Evolutionary conservation across 331 rosid genomes (phyloP).

Genomic region (Pyrus hybrid): DNA sequence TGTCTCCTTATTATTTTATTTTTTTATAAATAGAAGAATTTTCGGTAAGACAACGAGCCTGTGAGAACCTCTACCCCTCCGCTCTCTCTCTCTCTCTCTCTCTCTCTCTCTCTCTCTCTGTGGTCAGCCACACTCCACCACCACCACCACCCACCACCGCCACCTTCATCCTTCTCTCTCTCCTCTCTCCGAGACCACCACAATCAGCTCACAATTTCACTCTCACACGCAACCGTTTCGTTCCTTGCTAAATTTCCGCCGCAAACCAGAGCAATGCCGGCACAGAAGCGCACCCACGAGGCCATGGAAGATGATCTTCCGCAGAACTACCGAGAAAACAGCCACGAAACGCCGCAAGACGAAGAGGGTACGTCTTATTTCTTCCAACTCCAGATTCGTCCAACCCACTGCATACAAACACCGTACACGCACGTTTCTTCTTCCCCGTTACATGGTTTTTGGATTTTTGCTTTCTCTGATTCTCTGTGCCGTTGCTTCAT

Average conservation of each 20-base stretch:
- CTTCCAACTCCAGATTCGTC: conserved; percentile 10
- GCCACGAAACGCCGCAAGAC: conserved; percentile 24
- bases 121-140: conserved; percentile 9
- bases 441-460: not conserved
- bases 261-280: conserved; percentile 55
- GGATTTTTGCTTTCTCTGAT: conserved; percentile 9
- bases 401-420: not conserved
- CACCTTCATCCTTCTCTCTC: not conserved
- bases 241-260: conserved; percentile 13
- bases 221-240: not conserved
- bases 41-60: conserved; percentile 25
- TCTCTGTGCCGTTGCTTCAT: conserved; percentile 2
- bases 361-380: conserved; percentile 47
- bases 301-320: conserved; percentile 26
- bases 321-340: conserved; percentile 20
- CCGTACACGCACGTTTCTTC: not conserved
- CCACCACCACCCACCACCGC: conserved; percentile 13
- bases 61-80: conserved; percentile 9
- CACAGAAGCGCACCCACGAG: conserved; percentile 53
- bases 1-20: not conserved
- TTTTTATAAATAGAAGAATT: not conserved
- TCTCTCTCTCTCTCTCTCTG: conserved; percentile 13
- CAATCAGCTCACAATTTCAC: not conserved
- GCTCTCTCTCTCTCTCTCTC: not conserved
- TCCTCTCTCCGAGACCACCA: not conserved